Evolutionary conservation across 2,329 filamentous ascomycete genomes (phyloP).

Genomic region (Acrodontium crateriforme): DNA sequence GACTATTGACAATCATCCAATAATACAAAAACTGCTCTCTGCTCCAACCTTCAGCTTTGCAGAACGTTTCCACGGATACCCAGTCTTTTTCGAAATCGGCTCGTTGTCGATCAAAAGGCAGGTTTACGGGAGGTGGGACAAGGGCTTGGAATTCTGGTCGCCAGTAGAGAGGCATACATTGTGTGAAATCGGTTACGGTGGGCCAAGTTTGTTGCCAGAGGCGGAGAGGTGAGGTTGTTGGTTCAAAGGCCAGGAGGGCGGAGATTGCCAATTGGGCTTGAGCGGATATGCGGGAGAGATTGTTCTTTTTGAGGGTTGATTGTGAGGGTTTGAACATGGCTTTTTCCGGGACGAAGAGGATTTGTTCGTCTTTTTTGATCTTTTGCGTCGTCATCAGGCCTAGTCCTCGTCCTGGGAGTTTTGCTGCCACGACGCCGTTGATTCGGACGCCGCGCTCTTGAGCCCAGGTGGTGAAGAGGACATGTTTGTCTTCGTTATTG

Average conservation of each 20-base stretch:
- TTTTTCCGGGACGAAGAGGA: constrained; percentile 51
- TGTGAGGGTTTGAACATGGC: constrained; percentile 52
- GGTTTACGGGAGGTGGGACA: constrained; percentile 25
- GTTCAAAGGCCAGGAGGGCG: constrained; percentile 9
- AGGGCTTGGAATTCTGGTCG: constrained; percentile 25
- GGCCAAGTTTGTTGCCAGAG: constrained; percentile 40
- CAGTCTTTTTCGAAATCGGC: constrained; percentile 17
- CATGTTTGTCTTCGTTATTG: constrained; percentile 22
- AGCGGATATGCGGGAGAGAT: constrained; percentile 12
- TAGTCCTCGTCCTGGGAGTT: constrained; percentile 58
- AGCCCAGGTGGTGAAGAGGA: constrained; percentile 56
- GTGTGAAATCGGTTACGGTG: constrained; percentile 42
- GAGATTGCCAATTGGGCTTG: constrained; percentile 56
- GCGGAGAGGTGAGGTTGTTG: constrained; percentile 1
- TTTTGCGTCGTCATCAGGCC: constrained; percentile 59
- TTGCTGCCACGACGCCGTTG: constrained; percentile 51
- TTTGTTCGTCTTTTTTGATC: constrained; percentile 45
- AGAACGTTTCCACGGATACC: constrained; percentile 5
- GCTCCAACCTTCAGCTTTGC: constrained; percentile 9
- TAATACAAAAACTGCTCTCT: constrained; percentile 37
- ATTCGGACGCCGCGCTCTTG: constrained; percentile 49
- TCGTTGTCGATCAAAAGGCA: constrained; percentile 17
- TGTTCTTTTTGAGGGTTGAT: constrained; percentile 31
- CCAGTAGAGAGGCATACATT: constrained; percentile 45
- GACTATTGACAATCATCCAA: constrained; percentile 48